phyloP scores from a whole-genome alignment of 306 rosid genomes.

The Acacia confusa region DNA sequence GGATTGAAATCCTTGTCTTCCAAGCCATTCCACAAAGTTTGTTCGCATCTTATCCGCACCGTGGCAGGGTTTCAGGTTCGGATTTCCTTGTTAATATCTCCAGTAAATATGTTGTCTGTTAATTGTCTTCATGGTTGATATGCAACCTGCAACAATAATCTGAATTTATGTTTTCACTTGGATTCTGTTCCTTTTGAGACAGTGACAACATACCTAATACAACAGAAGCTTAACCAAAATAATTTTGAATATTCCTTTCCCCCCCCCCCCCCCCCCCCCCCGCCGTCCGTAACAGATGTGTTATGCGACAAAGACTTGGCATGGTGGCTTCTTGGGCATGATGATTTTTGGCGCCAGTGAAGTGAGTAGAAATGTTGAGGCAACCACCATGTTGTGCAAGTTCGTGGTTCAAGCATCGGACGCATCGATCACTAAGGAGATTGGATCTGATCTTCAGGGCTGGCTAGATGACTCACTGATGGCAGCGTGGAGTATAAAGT shows the following conservation, averaged over 20 bases:
- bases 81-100: not conserved
- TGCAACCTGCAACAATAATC: not conserved
- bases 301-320: constrained; percentile 98
- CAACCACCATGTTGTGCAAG: constrained; percentile 94
- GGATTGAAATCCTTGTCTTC: constrained; percentile 92
- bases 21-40: constrained; percentile 97
- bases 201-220: not conserved
- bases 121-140: not conserved
- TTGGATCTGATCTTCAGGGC: constrained; percentile 91
- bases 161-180: constrained; percentile 17
- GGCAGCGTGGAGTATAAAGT: constrained; percentile 94
- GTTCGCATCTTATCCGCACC: constrained; percentile 92
- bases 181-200: constrained; percentile 22
- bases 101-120: not conserved
- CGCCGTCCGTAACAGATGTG: constrained; percentile 69
- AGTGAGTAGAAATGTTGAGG: constrained; percentile 95
- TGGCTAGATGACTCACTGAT: constrained; percentile 96
- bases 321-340: constrained; percentile 94
- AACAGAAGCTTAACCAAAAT: constrained; percentile 3
- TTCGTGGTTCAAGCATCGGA: constrained; percentile 95
- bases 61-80: constrained; percentile 97
- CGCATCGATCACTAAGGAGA: constrained; percentile 86
- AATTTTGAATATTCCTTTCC: constrained; percentile 19
- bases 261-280: too few species aligned
- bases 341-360: constrained; percentile 99